Conservation (phyloP, 2,329 filamentous ascomycete species). For the Neophaeococcomyces aloes region DNA sequence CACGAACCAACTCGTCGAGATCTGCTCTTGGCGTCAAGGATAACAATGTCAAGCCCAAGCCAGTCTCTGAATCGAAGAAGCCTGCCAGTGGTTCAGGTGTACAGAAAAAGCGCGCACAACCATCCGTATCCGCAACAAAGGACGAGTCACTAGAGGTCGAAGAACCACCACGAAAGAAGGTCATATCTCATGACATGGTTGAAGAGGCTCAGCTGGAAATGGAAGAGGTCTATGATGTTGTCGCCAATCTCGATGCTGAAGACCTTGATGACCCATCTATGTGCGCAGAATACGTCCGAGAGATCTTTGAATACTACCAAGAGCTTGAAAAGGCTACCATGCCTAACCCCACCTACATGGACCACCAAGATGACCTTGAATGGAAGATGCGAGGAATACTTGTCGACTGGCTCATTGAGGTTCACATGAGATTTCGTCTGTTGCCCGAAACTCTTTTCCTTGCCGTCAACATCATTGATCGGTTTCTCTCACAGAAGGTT, state of each 20-base stretch:
- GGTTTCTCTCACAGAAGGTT: constrained; percentile 89
- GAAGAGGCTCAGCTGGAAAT: constrained; percentile 33
- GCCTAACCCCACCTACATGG: constrained; percentile 91
- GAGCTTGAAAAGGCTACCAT: constrained; percentile 71
- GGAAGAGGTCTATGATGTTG: constrained; percentile 23
- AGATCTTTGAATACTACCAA: constrained; percentile 93
- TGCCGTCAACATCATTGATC: constrained; percentile 95
- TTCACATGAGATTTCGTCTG: constrained; percentile 91
- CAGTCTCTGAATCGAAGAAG: constrained; percentile 55
- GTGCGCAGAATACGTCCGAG: constrained; percentile 93
- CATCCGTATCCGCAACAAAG: constrained; percentile 43
- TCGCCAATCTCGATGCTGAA: constrained; percentile 64
- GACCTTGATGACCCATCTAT: constrained; percentile 90
- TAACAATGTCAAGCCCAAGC: constrained; percentile 48
- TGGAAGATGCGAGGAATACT: constrained; percentile 98
- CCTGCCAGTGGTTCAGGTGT: constrained; percentile 61
- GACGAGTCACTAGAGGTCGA: constrained; percentile 45
- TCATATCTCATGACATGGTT: constrained; percentile 44
- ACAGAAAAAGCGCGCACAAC: constrained; percentile 56
- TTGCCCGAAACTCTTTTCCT: constrained; percentile 94
- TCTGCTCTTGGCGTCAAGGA: constrained; percentile 57
- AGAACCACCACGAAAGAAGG: constrained; percentile 59
- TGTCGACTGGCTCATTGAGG: constrained; percentile 96
- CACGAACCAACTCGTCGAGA: constrained; percentile 50
- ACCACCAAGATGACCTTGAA: constrained; percentile 84